Evolutionary conservation across 495 filamentous ascomycete species (phyloP), one percentile per base, ranked within the genome.

Genomic region (Aspergillus indologenus): DNA sequence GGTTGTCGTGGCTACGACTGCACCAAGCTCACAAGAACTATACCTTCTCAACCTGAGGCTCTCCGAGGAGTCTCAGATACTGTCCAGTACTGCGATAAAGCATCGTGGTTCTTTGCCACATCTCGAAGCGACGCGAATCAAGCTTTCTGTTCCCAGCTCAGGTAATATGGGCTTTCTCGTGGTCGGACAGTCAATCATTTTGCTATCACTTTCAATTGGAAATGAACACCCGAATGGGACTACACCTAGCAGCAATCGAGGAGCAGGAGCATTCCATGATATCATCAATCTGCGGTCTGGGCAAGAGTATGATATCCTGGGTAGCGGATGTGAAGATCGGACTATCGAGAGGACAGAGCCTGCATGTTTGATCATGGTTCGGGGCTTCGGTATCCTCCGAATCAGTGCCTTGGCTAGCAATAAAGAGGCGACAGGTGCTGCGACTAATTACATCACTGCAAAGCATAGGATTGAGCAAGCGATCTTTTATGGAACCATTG

Each of bases 391-490:
- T 20, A 75, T 91, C n/a, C 70, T 97, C 44, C 83, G 92, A 56
- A 72, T 97, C 42, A 82, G 69, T 49, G 71, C 74, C 43, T 63
- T 71, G 20, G 73, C 75, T 57, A 68, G 62, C 17, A 62, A 66
- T 21, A 62, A 64, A 24, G 6, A 40, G 34, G 34, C 5, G 34
- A 55, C 64, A 21, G 69, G 64, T 14, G 56, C 67, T 3, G 76
- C 79, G 20, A 69, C 71, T 56, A 63, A 66, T 14, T 70, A 71
- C 22, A 79, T 93, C 19, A 91, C 90, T 1, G 88, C 90, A 8
- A 91, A 89, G 68, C 89, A 85, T 67, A 97, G 93, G 71, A 79
- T 99, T 45, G 91, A 96, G 65, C 93, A 98, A 69, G 93, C 93
- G 15, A 86, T 97, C 3, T 96, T 96, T 75, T 98, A 89, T 68